These are phyloP conservation scores for Fusarium odoratissimum DNA, from an alignment of 2,329 filamentous ascomycete species.

Conservation along the genomic window DNA sequence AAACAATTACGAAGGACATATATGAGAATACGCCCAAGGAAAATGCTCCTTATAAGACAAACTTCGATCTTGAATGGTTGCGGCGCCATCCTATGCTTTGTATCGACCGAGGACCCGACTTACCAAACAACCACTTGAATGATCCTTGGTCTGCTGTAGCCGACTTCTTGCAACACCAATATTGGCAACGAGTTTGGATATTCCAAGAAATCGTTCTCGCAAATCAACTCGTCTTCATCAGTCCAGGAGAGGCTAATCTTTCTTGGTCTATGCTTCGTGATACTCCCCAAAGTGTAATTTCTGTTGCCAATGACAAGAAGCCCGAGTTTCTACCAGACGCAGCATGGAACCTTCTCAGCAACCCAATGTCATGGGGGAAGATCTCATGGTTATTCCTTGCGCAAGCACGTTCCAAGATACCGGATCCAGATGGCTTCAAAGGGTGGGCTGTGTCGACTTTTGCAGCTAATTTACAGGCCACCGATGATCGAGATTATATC, in stretches of 20 bases:
- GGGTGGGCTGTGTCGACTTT: constrained; percentile 14
- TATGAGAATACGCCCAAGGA: background rate
- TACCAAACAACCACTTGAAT: background rate
- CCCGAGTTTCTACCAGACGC: background rate
- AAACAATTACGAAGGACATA: background rate
- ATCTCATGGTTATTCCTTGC: background rate
- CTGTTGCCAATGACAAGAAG: background rate
- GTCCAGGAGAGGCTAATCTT: background rate
- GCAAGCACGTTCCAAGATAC: constrained; percentile 11
- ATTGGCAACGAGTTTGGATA: constrained; percentile 7
- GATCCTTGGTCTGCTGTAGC: constrained; percentile 1
- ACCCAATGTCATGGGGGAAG: background rate
- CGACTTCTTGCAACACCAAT: constrained; percentile 4
- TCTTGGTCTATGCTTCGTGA: background rate
- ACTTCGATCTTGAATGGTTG: background rate
- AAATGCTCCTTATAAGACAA: background rate
- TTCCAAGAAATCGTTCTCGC: constrained; percentile 11
- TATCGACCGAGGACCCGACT: background rate
- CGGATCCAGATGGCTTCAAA: constrained; percentile 14
- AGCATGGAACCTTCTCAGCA: background rate
- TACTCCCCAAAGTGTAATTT: background rate
- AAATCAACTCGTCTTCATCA: background rate
- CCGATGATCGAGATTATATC: constrained; percentile 2
- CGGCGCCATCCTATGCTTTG: background rate
- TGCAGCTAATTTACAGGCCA: constrained; percentile 6